phyloP scores from a whole-genome alignment of 176 grass and related monocot genomes.

The Carex myosuroides region DNA sequence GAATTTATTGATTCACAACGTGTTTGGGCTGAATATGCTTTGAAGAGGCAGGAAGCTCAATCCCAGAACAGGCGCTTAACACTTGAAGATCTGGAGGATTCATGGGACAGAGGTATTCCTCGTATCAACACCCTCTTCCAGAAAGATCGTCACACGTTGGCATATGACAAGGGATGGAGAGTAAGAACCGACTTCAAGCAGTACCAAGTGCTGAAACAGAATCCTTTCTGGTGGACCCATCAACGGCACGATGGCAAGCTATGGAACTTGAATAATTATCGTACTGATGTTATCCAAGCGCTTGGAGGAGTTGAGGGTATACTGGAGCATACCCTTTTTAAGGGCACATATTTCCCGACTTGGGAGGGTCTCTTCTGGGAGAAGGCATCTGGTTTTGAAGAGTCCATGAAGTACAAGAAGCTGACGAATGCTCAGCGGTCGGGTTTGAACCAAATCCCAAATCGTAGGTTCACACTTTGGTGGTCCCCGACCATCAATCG shows the following conservation, averaged over 20 bases:
- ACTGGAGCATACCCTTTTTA: slow-evolving; percentile 94
- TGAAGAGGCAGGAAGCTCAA: slow-evolving; percentile 99
- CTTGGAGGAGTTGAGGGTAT: slow-evolving; percentile 99
- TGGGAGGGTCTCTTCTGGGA: slow-evolving; percentile 99
- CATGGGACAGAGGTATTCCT: slow-evolving; percentile 98
- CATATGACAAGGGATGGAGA: slow-evolving; percentile 97
- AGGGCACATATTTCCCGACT: slow-evolving; percentile 98
- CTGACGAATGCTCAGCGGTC: slow-evolving; percentile 94
- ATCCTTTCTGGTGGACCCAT: slow-evolving; percentile 99
- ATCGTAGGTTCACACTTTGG: slow-evolving; percentile 95
- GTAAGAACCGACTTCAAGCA: slow-evolving; percentile 98
- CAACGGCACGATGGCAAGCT: slow-evolving; percentile 96
- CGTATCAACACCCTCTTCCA: slow-evolving; percentile 99
- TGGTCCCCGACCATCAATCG: slow-evolving; percentile 94
- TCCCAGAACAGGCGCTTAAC: slow-evolving; percentile 89
- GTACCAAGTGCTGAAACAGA: slow-evolving; percentile 99
- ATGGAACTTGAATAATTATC: slow-evolving; percentile 99
- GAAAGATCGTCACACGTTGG: slow-evolving; percentile 88
- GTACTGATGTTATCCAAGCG: slow-evolving; percentile 99
- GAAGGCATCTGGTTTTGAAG: slow-evolving; percentile 96
- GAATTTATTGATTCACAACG: slow-evolving; percentile 99
- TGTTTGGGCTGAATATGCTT: slow-evolving; percentile 98
- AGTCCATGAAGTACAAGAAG: slow-evolving; percentile 99
- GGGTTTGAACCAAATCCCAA: slow-evolving; percentile 94
- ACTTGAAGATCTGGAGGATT: slow-evolving; percentile 97